These are phyloP conservation scores for Dissoconium aciculare DNA, from an alignment of 2,329 filamentous ascomycete genomes.

Conservation along the genomic window DNA sequence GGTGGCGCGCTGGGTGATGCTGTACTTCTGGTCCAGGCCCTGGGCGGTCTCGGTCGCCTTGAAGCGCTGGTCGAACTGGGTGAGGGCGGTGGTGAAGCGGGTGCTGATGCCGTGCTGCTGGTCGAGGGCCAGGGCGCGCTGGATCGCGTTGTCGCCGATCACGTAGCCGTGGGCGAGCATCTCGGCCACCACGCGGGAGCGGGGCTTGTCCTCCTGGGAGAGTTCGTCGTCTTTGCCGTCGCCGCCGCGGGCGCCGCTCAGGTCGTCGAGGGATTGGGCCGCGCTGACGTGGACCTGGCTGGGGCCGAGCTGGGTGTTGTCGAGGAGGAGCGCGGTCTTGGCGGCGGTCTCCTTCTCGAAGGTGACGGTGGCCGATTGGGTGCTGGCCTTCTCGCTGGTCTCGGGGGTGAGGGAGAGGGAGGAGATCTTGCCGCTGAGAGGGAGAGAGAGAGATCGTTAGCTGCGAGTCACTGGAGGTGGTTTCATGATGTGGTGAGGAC, in stretches of 20 bases:
- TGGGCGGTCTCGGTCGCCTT: conserved; percentile 77
- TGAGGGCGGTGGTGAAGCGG: conserved; percentile 64
- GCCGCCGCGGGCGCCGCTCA: conserved; percentile 41
- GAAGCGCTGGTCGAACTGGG: conserved; percentile 68
- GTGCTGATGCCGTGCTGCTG: conserved; percentile 71
- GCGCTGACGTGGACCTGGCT: conserved; percentile 60
- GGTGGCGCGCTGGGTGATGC: conserved; percentile 58
- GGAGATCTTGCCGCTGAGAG: conserved; percentile 71
- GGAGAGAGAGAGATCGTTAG: too few relatives aligned
- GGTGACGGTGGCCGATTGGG: conserved; percentile 76
- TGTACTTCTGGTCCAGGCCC: conserved; percentile 71
- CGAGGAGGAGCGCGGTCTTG: conserved; percentile 89
- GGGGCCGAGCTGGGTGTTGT: conserved; percentile 83
- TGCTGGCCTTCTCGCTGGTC: conserved; percentile 39
- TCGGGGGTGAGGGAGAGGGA: conserved; percentile 58
- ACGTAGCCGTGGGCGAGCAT: conserved; percentile 92
- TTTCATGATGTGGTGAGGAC: conserved; percentile 4
- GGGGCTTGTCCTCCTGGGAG: conserved; percentile 91
- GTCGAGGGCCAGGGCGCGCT: conserved; percentile 76
- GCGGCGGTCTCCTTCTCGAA: conserved; percentile 96
- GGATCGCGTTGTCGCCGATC: conserved; percentile 60
- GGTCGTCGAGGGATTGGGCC: conserved; percentile 50
- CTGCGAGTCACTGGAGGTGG: not conserved
- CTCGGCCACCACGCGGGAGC: conserved; percentile 83
- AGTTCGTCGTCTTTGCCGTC: conserved; percentile 49